Evolutionary conservation across 1,139 yeast genomes (phyloP).

Genomic region (Taphrina flavorubra): DNA sequence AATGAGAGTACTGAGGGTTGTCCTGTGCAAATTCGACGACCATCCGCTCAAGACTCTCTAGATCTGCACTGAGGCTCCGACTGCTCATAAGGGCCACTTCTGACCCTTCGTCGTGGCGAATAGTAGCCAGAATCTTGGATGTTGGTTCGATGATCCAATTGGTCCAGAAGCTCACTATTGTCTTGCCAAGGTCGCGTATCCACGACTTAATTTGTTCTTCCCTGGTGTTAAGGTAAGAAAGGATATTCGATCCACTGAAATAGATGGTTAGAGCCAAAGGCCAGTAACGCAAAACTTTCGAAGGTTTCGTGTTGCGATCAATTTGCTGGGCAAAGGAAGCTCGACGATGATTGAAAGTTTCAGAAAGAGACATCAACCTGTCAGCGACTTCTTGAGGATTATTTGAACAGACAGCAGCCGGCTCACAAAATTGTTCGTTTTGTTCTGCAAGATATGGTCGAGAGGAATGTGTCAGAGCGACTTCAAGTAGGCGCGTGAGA

Average conservation of each 20-base stretch:
- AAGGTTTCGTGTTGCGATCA: slow-evolving; percentile 10
- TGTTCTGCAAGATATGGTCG: slow-evolving; percentile 37
- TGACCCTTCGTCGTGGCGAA: slow-evolving; percentile 77
- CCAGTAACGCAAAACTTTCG: slow-evolving; percentile 30
- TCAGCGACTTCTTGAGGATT: slow-evolving; percentile 30
- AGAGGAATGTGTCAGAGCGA: neutral
- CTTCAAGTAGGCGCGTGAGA: slow-evolving; percentile 35
- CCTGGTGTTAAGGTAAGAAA: slow-evolving; percentile 4
- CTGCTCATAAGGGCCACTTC: slow-evolving; percentile 78
- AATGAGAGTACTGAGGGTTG: slow-evolving; percentile 46
- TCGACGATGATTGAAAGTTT: slow-evolving; percentile 4
- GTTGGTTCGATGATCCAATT: slow-evolving; percentile 87
- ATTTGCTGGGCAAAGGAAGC: neutral
- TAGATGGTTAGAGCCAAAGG: slow-evolving; percentile 12
- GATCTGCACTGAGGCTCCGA: slow-evolving; percentile 76
- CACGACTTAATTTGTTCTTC: slow-evolving; percentile 52
- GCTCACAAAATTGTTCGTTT: neutral
- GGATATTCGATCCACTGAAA: slow-evolving; percentile 9
- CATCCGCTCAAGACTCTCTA: slow-evolving; percentile 85
- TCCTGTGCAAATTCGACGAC: slow-evolving; percentile 68
- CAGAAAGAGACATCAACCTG: slow-evolving; percentile 30
- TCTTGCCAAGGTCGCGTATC: slow-evolving; percentile 55
- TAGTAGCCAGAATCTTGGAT: slow-evolving; percentile 73
- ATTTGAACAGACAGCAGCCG: neutral
- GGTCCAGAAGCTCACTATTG: slow-evolving; percentile 67